Evolutionary conservation across 73 alveolate species (phyloP), one percentile per base, ranked within the genome.

Genomic region (Paramecium primaurelia): DNA sequence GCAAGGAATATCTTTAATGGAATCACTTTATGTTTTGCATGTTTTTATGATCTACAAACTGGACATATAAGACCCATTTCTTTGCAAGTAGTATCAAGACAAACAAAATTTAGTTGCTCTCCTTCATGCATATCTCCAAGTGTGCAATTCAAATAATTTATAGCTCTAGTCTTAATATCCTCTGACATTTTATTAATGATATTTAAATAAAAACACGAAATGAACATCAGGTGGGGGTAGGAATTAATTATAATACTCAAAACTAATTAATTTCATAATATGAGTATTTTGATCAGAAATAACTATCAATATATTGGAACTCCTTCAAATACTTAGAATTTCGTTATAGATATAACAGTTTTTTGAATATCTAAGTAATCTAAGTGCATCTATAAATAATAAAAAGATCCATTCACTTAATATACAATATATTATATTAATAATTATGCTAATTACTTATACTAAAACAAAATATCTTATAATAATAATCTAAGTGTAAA

Each of bases 91-190:
- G 92, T 25, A 20, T 89, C 94, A 10, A 89, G 89, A 20, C 94
- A 89, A 28, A 89, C 88, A 71, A 89, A 89, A 38, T 89, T 89
- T 51, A 89, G 71, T 83, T 89, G 58, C 83, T 89, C 94, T 40
- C 94, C 94, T 28, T 89, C 94, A 42, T 89, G 94, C 69, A 89
- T 77, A 34, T 89, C 92, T 4, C 94, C 94, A 14, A 45, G 58
- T 7, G 94, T 58, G 40, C 94, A 89, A 38, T 40, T 64, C 30
- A 89, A 37, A 73, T 89, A 89, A 59, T 83, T 71, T 12, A 89
- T 42, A 25, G 71, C 64, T 87, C 88, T 64, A 37, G 60, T 38
- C 92, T 89, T 89, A 40, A 89, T 89, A 69, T 71, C 77, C 88
- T 89, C 94, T 36, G 64, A 58, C 93, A 87, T 87, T 87, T 73